Evolutionary conservation across 2,329 filamentous ascomycete species (phyloP), one percentile per base, ranked within the genome.

Genomic region (Xylaria sp.): DNA sequence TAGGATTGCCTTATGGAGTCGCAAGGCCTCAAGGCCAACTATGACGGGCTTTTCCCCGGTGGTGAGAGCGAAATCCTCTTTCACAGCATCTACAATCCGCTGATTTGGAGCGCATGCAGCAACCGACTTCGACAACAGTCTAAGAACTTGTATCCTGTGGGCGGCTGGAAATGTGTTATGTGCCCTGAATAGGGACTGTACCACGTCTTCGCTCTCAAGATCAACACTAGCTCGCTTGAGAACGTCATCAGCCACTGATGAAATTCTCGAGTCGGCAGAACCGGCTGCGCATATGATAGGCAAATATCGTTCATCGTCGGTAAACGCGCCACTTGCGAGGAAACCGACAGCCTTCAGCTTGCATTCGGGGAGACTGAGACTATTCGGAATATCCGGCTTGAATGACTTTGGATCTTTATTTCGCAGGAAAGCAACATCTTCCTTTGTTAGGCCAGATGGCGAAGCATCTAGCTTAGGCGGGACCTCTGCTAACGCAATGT

Each of bases 201-300:
- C 82, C 1, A 93, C 76, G 0, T 75, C 69, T 9, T 80, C 71
- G 64, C 92, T 84, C 74, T 98, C 94, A 25, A 97, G 79, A 8
- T 91, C 87, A 8, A 91, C 85, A 1, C 87, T 84, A 31, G 87
- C 90, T 67, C 94, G 84, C 77, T 97, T 99, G 67, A 98, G 78
- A 51, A 96, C 86, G 70, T 97, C 93, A 60, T 97, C 92, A 0
- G 92, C 94, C n/a, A 92, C 80, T n/a, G 90, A 87, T 11, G 91
- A 88, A 38, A 97, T 88, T 8, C 90, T 86, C 37, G 89, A 92
- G 67, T 97, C 95, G 1, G 88, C 80, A 76, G 94, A 94, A 0
- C 92, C 89, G 25, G 92, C 89, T 4, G 94, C 93, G 73, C 91
- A 93, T 1, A 98, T 78, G 0, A 92, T 90, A 0, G 94, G 90